Evolutionary conservation across 441 rosid genomes (phyloP).

Genomic region (Adansonia gregorii): DNA sequence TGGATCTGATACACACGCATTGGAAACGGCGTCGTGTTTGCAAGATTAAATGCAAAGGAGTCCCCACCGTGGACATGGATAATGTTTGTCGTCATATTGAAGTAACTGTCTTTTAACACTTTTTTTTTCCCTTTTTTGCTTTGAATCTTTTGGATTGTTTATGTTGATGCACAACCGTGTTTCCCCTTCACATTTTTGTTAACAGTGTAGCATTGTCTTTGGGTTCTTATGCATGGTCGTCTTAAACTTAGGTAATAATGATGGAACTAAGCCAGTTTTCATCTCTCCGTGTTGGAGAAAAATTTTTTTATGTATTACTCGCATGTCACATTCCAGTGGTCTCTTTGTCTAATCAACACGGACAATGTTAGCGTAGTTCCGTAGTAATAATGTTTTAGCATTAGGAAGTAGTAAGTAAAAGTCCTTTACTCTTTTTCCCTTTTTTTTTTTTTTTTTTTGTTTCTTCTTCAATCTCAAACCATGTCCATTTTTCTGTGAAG

Average conservation of each 20-base stretch:
- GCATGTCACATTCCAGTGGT: background rate
- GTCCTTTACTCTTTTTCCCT: too few relatives aligned
- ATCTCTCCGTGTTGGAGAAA: background rate
- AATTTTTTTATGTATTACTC: background rate
- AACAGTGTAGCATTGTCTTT: background rate
- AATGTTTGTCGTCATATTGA: slow-evolving; percentile 83
- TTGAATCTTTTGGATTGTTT: background rate
- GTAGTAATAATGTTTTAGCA: too few relatives aligned
- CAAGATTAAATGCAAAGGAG: slow-evolving; percentile 83
- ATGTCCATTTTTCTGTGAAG: background rate
- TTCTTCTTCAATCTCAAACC: background rate
- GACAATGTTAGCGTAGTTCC: background rate
- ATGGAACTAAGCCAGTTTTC: background rate
- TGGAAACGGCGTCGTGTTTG: slow-evolving; percentile 82
- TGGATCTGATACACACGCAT: slow-evolving; percentile 82
- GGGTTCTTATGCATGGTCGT: background rate
- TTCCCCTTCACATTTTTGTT: background rate
- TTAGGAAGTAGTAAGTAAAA: too few relatives aligned
- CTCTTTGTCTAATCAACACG: background rate
- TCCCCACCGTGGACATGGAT: slow-evolving; percentile 91
- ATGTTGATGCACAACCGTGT: background rate
- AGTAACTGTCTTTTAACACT: slow-evolving; percentile 41
- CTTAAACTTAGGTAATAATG: background rate
- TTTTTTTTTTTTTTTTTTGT: background rate
- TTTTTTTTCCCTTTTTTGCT: background rate